These are phyloP conservation scores for Hymenotorrendiella dingleyae DNA, from an alignment of 2,329 filamentous ascomycete genomes.

Conservation along the genomic window DNA sequence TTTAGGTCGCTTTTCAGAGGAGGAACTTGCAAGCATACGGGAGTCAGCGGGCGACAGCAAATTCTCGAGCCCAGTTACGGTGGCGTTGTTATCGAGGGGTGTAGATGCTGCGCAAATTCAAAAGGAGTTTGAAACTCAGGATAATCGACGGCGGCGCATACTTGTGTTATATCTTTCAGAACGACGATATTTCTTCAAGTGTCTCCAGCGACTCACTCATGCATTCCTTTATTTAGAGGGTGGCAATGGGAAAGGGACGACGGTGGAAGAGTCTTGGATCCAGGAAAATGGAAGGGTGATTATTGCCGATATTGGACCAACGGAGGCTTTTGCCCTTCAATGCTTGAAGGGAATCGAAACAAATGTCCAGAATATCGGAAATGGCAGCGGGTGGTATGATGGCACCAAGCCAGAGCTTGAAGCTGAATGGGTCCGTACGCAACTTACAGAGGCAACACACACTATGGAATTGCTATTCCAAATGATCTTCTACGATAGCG, in stretches of 20 bases:
- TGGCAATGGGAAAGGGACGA: conserved; percentile 7
- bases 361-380: conserved; percentile 40
- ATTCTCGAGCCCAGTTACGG: conserved; percentile 49
- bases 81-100: conserved; percentile 29
- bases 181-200: conserved; percentile 60
- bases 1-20: conserved; percentile 64
- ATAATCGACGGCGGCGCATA: conserved; percentile 60
- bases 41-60: conserved; percentile 65
- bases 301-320: conserved; percentile 2
- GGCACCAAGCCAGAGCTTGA: conserved; percentile 48
- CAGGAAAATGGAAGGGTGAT: conserved; percentile 11
- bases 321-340: conserved; percentile 14
- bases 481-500: conserved; percentile 53
- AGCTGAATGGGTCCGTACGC: conserved; percentile 53
- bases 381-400: conserved; percentile 40
- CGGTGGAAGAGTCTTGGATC: conserved; percentile 7
- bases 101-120: conserved; percentile 39
- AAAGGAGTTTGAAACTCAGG: conserved; percentile 56
- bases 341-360: conserved; percentile 45
- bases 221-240: conserved; percentile 19
- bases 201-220: conserved; percentile 43
- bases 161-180: conserved; percentile 68
- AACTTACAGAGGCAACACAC: conserved; percentile 67
- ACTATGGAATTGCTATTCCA: conserved; percentile 69
- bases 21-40: conserved; percentile 71